These are phyloP conservation scores for Hypholoma sublateritium DNA, from an alignment of 768 basidiomycete genomes.

Conservation along the genomic window DNA sequence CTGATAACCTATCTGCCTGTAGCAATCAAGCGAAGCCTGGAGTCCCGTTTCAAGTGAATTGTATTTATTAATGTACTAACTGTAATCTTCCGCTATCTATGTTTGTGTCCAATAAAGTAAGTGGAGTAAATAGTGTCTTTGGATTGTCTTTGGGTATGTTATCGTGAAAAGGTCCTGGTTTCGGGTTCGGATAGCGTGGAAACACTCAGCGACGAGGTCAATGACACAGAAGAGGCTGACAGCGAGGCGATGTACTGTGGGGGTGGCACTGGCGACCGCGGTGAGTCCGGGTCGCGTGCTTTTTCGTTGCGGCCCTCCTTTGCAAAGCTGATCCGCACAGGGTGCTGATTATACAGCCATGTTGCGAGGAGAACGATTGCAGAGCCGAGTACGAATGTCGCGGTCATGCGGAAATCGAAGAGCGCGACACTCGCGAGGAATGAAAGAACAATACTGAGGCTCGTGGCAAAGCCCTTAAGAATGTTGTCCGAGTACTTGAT, in stretches of 20 bases:
- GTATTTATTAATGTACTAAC: background rate
- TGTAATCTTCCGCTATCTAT: background rate
- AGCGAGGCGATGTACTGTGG: constrained; percentile 19
- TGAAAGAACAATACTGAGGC: constrained; percentile 89
- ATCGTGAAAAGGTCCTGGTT: constrained; percentile 19
- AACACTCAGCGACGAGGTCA: constrained; percentile 21
- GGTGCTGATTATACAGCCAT: constrained; percentile 91
- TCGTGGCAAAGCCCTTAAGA: constrained; percentile 96
- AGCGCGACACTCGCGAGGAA: constrained; percentile 92
- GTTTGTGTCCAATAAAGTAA: background rate
- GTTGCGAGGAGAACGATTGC: constrained; percentile 86
- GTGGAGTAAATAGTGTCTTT: background rate
- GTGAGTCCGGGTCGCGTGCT: constrained; percentile 12
- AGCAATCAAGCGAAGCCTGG: constrained; percentile 66
- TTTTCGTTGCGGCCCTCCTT: constrained; percentile 29
- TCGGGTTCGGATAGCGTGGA: constrained; percentile 23
- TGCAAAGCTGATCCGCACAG: constrained; percentile 29
- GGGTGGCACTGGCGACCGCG: constrained; percentile 18
- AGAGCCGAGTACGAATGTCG: constrained; percentile 83
- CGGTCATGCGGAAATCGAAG: constrained; percentile 88
- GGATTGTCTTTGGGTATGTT: background rate
- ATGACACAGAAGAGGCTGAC: constrained; percentile 25
- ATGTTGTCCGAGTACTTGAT: constrained; percentile 98
- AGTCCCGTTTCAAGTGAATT: constrained; percentile 24
- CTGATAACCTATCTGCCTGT: constrained; percentile 1